Percentiles rank a stretch among this genome's conserved stretches.
These are phyloP conservation scores for Pezicula carpinea DNA, from an alignment of 2,329 filamentous ascomycete species.

Conservation along the genomic window DNA sequence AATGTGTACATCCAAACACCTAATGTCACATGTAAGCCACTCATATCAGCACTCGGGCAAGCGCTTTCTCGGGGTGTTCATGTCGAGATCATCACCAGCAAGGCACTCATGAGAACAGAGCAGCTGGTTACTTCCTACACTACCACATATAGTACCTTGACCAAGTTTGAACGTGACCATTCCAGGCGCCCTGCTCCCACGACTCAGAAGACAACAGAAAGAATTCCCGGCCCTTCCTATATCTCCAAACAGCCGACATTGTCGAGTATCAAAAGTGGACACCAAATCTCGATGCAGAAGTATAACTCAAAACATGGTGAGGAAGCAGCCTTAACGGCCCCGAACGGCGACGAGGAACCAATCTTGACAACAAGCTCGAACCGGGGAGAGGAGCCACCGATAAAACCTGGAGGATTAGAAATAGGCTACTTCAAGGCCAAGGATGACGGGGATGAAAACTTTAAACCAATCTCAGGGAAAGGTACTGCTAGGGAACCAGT, in stretches of 20 bases:
- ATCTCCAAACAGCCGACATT: no score
- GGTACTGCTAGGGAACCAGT: no score
- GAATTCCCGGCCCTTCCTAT: no score
- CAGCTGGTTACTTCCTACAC: constrained; percentile 77
- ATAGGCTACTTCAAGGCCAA: constrained; percentile 26
- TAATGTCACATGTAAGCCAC: constrained; percentile 66
- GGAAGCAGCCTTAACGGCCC: no score
- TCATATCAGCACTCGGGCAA: constrained; percentile 55
- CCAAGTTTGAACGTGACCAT: constrained; percentile 35
- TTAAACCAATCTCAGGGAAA: constrained; percentile 30
- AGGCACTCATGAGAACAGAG: constrained; percentile 70
- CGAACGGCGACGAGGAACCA: constrained; percentile 45
- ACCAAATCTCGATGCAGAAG: no score
- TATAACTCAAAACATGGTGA: no score
- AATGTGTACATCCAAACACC: constrained; percentile 70
- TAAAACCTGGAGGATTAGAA: constrained; percentile 6
- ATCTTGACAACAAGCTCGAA: constrained; percentile 15
- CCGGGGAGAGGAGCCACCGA: constrained; percentile 7
- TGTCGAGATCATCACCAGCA: constrained; percentile 63
- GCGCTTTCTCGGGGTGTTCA: constrained; percentile 63
- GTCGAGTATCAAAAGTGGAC: no score
- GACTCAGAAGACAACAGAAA: no score
- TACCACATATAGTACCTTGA: constrained; percentile 62
- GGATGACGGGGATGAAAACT: constrained; percentile 15
- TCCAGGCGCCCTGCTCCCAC: no score